Conservation (phyloP, 2,329 filamentous ascomycete genomes). For the Trichoderma arundinaceum region DNA sequence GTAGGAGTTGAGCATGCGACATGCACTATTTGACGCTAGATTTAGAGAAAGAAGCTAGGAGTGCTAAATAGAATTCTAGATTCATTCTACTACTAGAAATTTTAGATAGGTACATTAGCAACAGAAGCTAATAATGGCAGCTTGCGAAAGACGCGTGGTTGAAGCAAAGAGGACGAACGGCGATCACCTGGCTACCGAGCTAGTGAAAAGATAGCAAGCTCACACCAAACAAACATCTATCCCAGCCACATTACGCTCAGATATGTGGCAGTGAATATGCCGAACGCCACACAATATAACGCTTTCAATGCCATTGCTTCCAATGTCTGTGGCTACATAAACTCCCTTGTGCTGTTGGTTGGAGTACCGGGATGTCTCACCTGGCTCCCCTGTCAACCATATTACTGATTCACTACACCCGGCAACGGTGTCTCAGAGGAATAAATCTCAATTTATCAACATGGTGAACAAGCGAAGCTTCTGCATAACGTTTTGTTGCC, state of each 20-base stretch:
- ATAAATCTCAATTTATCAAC: not conserved
- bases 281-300: no score
- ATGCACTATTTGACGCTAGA: not conserved
- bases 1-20: not conserved
- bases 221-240: no score
- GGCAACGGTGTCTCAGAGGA: constrained; percentile 22
- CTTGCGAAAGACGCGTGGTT: not conserved
- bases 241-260: no score
- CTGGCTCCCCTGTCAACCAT: not conserved
- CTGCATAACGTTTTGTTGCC: constrained; percentile 6
- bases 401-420: not conserved
- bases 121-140: not conserved
- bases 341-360: not conserved
- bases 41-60: not conserved
- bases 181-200: no score
- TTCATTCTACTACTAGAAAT: not conserved
- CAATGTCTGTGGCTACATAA: no score
- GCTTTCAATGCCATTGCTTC: no score
- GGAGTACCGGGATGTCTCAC: not conserved
- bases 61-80: not conserved
- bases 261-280: no score
- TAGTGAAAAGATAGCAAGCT: no score
- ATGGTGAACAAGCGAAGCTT: not conserved
- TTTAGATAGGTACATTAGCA: no score
- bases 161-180: no score